Base-by-base conservation (phyloP, 2,329 filamentous ascomycete genomes). In the Fusarium falciforme region DNA sequence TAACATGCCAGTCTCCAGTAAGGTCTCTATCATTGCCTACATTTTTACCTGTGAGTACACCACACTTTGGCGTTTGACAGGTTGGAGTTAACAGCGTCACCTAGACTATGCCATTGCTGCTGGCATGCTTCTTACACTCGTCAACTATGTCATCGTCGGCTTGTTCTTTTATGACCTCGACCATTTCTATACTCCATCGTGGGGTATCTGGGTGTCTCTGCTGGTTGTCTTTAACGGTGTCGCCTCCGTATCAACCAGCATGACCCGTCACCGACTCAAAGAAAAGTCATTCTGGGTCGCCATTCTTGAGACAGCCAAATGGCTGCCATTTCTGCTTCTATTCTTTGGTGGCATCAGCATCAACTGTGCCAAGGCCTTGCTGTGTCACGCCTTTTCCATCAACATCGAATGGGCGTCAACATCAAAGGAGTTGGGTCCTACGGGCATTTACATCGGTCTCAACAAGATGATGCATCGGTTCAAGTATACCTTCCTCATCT, bases 121-220 rank as follows among this genome's bases (percentile, higher is more conserved):
- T 0, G 89, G 91, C 6, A 90, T 92, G 86, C 83, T 91, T 7
- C 84, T 94, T 47, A 93, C 92, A 0, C 78, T 92, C 0, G 82
- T 88, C 66, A 94, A 94, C 82, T 94, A 94, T 80, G 87, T 94
- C 79, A 82, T 93, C n/a, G 86, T 93, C 49, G 93, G 93, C n/a
- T 92, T 91, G 87, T 93, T 88, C 83, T 91, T 91, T 76, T 90
- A 90, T 14, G 84, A 89, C 40, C 85, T 92, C 20, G 91, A 92
- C 78, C 90, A 92, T 72, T 92, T 91, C 82, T 93, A 93, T 79
- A 85, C 91, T 80, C 89, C 92, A 68, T 90, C 88, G 0, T 93
- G 90, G 84, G 89, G 87, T 72, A 89, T 91, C 71, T 92, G 88
- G 82, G 86, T 92, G 73, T 85, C 87, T 4, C 74, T 79, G 4